Evolutionary conservation across 1,284 basidiomycete genomes (phyloP).

Genomic region (Meripilus lineatus): DNA sequence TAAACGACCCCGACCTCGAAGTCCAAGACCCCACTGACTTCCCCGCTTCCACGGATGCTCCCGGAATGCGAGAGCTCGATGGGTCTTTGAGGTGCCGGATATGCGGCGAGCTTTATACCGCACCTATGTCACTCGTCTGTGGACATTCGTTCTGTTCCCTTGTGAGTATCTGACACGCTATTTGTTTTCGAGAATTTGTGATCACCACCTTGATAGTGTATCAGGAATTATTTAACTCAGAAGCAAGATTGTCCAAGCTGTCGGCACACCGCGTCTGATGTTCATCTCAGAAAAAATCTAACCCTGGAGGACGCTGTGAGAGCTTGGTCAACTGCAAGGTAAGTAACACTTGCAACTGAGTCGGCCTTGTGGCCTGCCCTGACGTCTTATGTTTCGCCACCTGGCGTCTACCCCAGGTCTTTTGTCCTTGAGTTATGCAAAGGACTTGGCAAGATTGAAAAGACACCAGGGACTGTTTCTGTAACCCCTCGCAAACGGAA

Average conservation of each 20-base stretch:
- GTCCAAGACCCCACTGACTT: conserved; percentile 71
- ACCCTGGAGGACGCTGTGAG: conserved; percentile 55
- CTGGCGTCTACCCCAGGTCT: too few relatives aligned
- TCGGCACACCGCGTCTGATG: conserved; percentile 48
- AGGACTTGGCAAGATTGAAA: too few relatives aligned
- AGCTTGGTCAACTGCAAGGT: conserved; percentile 66
- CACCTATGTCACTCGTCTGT: conserved; percentile 63
- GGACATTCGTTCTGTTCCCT: conserved; percentile 76
- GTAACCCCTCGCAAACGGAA: too few relatives aligned
- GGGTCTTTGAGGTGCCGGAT: conserved; percentile 62
- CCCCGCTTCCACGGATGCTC: conserved; percentile 33
- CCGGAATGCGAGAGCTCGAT: conserved; percentile 60
- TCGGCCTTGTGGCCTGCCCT: too few relatives aligned
- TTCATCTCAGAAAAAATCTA: conserved; percentile 54
- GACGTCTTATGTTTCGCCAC: too few relatives aligned
- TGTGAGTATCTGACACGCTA: conserved; percentile 35
- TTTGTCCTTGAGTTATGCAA: too few relatives aligned
- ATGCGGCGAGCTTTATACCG: conserved; percentile 66
- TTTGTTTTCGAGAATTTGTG: neutral
- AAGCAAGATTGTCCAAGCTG: conserved; percentile 68
- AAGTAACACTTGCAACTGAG: conserved; percentile 18
- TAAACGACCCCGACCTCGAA: too few relatives aligned
- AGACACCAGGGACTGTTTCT: too few relatives aligned
- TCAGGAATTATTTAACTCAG: conserved; percentile 47
- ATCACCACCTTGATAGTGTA: conserved; percentile 42